Evolutionary conservation across 495 filamentous ascomycete genomes (phyloP).

Genomic region (Xylaria flabelliformis): DNA sequence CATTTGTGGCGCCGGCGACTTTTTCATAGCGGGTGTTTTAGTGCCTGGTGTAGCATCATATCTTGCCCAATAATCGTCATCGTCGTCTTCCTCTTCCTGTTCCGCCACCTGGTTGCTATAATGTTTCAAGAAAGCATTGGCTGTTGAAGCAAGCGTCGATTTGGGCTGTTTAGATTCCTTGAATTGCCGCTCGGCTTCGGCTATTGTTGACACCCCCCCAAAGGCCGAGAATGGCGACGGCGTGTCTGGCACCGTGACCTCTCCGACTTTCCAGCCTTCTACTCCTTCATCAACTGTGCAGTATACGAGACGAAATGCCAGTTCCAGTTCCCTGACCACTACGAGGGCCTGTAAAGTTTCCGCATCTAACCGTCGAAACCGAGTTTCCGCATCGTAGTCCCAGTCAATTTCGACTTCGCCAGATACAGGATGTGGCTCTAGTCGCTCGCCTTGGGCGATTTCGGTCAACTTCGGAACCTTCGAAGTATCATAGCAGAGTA

Average conservation of each 20-base stretch:
- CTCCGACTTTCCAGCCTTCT: slow-evolving; percentile 83
- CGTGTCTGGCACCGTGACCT: slow-evolving; percentile 68
- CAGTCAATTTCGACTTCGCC: slow-evolving; percentile 84
- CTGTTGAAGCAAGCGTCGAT: slow-evolving; percentile 21
- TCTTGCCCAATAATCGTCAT: slow-evolving; percentile 92
- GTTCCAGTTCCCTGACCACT: slow-evolving; percentile 57
- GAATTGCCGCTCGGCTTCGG: slow-evolving; percentile 53
- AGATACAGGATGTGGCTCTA: slow-evolving; percentile 90
- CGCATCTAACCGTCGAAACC: slow-evolving; percentile 78
- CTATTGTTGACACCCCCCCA: slow-evolving; percentile 47
- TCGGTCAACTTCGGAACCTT: slow-evolving; percentile 71
- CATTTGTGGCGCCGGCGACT: slow-evolving; percentile 61
- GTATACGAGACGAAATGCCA: slow-evolving; percentile 61
- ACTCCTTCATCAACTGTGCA: slow-evolving; percentile 67
- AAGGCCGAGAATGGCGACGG: slow-evolving; percentile 49
- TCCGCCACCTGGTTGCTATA: slow-evolving; percentile 30
- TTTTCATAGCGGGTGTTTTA: slow-evolving; percentile 72
- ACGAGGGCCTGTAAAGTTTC: slow-evolving; percentile 83
- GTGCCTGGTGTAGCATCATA: slow-evolving; percentile 83
- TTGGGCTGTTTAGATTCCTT: slow-evolving; percentile 37
- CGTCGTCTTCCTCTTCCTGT: slow-evolving; percentile 66
- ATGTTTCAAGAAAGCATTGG: slow-evolving; percentile 27
- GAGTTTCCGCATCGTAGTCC: slow-evolving; percentile 64
- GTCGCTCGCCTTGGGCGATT: slow-evolving; percentile 67
- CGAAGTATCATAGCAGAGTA: slow-evolving; percentile 83